Evolutionary conservation across 139 green algal species (phyloP).

Genomic region (Zygnema circumcarinatum): DNA sequence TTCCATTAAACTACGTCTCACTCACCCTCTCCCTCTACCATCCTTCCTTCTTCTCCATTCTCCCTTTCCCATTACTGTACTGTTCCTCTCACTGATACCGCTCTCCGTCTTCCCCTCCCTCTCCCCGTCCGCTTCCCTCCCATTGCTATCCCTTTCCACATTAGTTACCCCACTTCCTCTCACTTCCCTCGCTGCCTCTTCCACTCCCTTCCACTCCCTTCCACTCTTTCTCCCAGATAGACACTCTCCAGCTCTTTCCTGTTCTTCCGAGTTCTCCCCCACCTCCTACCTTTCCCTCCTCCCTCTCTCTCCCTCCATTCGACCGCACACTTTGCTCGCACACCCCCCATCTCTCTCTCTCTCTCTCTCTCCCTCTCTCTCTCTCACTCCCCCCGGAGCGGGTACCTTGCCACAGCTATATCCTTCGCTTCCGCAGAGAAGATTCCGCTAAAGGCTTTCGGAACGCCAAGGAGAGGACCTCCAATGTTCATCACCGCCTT

Average conservation of each 20-base stretch:
- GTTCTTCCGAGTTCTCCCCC: not conserved
- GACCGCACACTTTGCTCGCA: too few relatives aligned
- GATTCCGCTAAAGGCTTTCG: slow-evolving; percentile 71
- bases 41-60: slow-evolving; percentile 25
- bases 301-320: too few relatives aligned
- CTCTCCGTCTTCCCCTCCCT: too few relatives aligned
- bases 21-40: not conserved
- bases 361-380: too few relatives aligned
- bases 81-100: too few relatives aligned
- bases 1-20: not conserved
- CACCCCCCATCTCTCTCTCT: too few relatives aligned
- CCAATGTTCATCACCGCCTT: slow-evolving; percentile 73
- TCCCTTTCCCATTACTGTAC: too few relatives aligned
- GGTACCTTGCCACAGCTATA: slow-evolving; percentile 32
- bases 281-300: not conserved
- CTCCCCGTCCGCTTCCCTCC: too few relatives aligned
- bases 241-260: not conserved
- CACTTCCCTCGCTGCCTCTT: not conserved
- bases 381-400: too few relatives aligned
- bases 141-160: not conserved
- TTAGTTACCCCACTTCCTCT: not conserved
- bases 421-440: slow-evolving; percentile 52
- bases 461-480: slow-evolving; percentile 73
- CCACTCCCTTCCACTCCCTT: not conserved
- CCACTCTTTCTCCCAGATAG: not conserved